phyloP scores from a whole-genome alignment of 139 green algal genomes.

The Klebsormidium nitens region DNA sequence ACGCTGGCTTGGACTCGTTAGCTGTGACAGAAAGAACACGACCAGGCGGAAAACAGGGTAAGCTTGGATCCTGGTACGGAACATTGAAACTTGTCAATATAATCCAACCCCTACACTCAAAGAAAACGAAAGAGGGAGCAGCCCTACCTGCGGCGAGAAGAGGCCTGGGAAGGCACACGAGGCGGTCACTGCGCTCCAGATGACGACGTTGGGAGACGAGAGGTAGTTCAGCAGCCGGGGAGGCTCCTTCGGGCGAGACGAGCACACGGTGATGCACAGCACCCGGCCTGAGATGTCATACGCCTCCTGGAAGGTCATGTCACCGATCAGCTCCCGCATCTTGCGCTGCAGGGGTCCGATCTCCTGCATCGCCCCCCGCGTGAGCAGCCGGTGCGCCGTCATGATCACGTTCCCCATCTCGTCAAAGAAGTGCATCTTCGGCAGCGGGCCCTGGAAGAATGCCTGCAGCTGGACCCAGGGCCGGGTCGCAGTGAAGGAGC shows the following conservation, averaged over 20 bases:
- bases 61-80: no score
- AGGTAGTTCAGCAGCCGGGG: constrained; percentile 57
- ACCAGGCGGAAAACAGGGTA: no score
- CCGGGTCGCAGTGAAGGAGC: constrained; percentile 34
- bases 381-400: constrained; percentile 41
- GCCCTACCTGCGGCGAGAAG: constrained; percentile 45
- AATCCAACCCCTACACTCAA: constrained; percentile 1
- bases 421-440: constrained; percentile 43
- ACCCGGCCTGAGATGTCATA: constrained; percentile 73
- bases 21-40: no score
- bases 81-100: background rate
- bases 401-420: constrained; percentile 28
- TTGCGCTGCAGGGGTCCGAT: constrained; percentile 40
- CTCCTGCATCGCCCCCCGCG: constrained; percentile 44
- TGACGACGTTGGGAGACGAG: constrained; percentile 49
- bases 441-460: constrained; percentile 41
- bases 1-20: no score
- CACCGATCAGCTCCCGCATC: constrained; percentile 46
- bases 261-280: constrained; percentile 77
- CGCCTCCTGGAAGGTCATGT: constrained; percentile 59
- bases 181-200: constrained; percentile 51
- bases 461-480: constrained; percentile 31
- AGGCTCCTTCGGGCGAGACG: constrained; percentile 66
- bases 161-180: constrained; percentile 56
- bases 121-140: constrained; percentile 10